Evolutionary conservation across 164 flowering plant species (phyloP).

Genomic region (Berberis vulgaris): DNA sequence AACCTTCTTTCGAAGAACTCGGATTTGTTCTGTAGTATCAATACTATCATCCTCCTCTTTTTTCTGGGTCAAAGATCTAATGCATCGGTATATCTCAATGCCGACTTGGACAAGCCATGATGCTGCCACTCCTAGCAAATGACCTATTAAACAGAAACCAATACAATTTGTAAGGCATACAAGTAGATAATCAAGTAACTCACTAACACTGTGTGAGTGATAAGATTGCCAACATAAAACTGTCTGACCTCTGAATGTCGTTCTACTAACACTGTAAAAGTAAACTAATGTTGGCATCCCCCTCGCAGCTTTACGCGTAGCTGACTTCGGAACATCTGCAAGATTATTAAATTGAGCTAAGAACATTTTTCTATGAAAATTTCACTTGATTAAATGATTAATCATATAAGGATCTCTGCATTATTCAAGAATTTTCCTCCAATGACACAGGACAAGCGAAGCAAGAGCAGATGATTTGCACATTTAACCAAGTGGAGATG

Average conservation of each 20-base stretch:
- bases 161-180: constrained; percentile 3
- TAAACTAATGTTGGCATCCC: constrained; percentile 48
- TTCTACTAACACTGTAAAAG: constrained; percentile 55
- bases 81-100: constrained; percentile 48
- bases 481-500: too few relatives aligned
- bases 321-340: constrained; percentile 84
- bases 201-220: background rate
- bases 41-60: constrained; percentile 27
- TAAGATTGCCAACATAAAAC: background rate
- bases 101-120: constrained; percentile 85
- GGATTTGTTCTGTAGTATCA: constrained; percentile 26
- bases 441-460: background rate
- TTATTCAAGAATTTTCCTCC: background rate
- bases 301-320: constrained; percentile 67
- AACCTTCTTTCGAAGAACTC: constrained; percentile 47
- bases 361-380: background rate
- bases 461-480: too few relatives aligned
- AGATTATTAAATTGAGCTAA: constrained; percentile 7
- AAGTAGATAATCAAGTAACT: background rate
- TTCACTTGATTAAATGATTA: background rate
- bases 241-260: constrained; percentile 77
- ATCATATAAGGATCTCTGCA: background rate
- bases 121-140: constrained; percentile 71
- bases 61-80: constrained; percentile 16
- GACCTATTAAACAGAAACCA: constrained; percentile 39